phyloP scores from a whole-genome alignment of 2,329 filamentous ascomycete species.

The Neurospora sp. region DNA sequence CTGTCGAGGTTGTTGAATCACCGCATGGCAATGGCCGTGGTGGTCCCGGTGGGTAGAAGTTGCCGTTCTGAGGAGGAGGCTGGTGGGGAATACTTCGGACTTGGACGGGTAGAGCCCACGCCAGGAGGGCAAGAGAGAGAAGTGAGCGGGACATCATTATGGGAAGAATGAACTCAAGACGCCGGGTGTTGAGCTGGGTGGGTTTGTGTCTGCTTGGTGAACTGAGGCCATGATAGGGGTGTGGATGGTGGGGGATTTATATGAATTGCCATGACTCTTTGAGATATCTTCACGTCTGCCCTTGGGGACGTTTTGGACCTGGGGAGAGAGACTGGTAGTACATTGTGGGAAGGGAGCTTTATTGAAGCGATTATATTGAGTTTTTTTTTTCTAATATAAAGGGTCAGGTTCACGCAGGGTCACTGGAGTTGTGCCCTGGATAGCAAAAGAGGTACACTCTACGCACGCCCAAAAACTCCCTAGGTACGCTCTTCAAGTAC shows the following conservation, averaged over 20 bases:
- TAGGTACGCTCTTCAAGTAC: no score
- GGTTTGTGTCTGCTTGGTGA: background rate
- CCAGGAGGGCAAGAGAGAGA: constrained; percentile 3
- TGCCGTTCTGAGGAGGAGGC: background rate
- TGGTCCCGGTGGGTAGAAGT: background rate
- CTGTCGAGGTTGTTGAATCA: background rate
- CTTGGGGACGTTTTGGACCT: background rate
- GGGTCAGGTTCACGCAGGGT: background rate
- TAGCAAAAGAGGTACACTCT: background rate
- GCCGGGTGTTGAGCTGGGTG: background rate
- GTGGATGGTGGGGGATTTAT: background rate
- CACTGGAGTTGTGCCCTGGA: background rate
- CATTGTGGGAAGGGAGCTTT: background rate
- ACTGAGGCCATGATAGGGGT: accelerated
- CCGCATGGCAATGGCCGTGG: background rate
- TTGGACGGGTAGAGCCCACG: background rate
- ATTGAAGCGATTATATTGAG: background rate
- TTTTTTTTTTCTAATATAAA: background rate
- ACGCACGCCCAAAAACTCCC: no score
- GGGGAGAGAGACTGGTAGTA: background rate
- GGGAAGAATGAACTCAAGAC: background rate
- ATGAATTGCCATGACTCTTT: background rate
- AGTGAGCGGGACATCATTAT: constrained; percentile 2
- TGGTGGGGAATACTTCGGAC: background rate
- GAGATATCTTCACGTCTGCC: background rate